phyloP scores from a whole-genome alignment of 1,284 basidiomycete species.

The Malassezia sp. region DNA sequence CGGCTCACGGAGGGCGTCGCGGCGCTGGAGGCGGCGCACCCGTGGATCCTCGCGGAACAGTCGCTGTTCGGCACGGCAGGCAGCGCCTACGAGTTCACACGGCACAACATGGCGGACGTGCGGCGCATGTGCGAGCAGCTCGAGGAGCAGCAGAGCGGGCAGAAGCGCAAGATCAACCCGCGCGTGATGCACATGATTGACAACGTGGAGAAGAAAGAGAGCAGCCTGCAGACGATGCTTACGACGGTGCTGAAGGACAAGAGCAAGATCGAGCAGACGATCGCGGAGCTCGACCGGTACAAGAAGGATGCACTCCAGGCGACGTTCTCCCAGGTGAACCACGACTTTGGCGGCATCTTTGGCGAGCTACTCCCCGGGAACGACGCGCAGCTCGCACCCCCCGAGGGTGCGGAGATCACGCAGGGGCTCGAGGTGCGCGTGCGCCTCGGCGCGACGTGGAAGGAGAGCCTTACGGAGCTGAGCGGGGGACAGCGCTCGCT shows the following conservation, averaged over 20 bases:
- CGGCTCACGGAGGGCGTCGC: conserved; percentile 35
- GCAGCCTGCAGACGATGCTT: conserved; percentile 75
- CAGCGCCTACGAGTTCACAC: conserved; percentile 69
- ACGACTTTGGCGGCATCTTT: conserved; percentile 90
- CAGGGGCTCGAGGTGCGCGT: conserved; percentile 96
- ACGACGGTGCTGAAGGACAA: conserved; percentile 83
- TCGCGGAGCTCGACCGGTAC: conserved; percentile 81
- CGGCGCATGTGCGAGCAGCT: conserved; percentile 64
- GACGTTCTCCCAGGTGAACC: conserved; percentile 89
- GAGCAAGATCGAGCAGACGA: conserved; percentile 87
- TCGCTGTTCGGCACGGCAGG: conserved; percentile 77
- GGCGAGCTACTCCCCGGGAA: conserved; percentile 91
- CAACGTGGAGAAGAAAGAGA: conserved; percentile 91
- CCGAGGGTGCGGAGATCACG: conserved; percentile 83
- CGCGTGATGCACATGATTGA: conserved; percentile 96
- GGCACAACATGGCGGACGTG: conserved; percentile 60
- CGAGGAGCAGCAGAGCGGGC: conserved; percentile 66
- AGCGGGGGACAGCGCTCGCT: conserved; percentile 93
- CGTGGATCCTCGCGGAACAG: conserved; percentile 80
- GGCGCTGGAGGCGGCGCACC: conserved; percentile 64
- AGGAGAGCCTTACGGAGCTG: conserved; percentile 87
- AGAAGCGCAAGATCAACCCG: conserved; percentile 90
- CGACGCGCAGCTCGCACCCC: conserved; percentile 85
- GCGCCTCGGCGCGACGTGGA: conserved; percentile 86
- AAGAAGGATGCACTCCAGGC: conserved; percentile 84